Percentiles rank a stretch among this genome's conserved stretches.
These are phyloP conservation scores for Polytolypa hystricis DNA, from an alignment of 2,329 filamentous ascomycete species.

Conservation along the genomic window DNA sequence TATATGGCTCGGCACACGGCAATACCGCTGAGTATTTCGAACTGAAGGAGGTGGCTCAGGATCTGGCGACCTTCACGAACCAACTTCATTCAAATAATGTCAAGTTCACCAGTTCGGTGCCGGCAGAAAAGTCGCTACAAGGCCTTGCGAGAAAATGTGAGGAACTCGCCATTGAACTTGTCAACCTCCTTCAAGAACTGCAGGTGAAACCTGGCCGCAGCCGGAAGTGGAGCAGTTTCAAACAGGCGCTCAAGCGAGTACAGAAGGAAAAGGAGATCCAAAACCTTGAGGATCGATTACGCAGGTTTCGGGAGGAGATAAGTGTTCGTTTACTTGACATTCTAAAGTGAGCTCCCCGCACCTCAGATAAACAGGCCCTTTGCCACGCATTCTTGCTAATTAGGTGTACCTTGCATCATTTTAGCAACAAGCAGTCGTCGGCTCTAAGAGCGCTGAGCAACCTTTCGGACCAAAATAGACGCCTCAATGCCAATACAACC, in stretches of 20 bases:
- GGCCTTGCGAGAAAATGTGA: slow-evolving; percentile 7
- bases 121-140: slow-evolving; percentile 7
- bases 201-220: slow-evolving; percentile 3
- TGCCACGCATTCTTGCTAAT: too few relatives aligned
- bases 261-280: slow-evolving; percentile 6
- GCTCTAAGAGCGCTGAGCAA: too few relatives aligned
- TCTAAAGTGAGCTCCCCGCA: too few relatives aligned
- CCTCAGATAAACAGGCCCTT: too few relatives aligned
- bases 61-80: slow-evolving; percentile 5
- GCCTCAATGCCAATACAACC: too few relatives aligned
- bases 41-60: slow-evolving; percentile 7
- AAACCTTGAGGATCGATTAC: slow-evolving; percentile 4
- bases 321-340: slow-evolving; percentile 2
- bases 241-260: slow-evolving; percentile 5
- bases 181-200: slow-evolving; percentile 3
- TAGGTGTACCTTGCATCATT: too few relatives aligned
- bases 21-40: slow-evolving; percentile 9
- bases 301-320: slow-evolving; percentile 1
- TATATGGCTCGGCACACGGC: slow-evolving; percentile 5
- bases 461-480: too few relatives aligned
- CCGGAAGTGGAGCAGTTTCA: slow-evolving; percentile 8
- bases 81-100: too few relatives aligned
- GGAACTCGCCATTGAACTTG: slow-evolving; percentile 6
- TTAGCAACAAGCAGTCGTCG: too few relatives aligned
- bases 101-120: too few relatives aligned